phyloP scores from a whole-genome alignment of 257 asterid genomes.

The Nicotiana noctiflora region DNA sequence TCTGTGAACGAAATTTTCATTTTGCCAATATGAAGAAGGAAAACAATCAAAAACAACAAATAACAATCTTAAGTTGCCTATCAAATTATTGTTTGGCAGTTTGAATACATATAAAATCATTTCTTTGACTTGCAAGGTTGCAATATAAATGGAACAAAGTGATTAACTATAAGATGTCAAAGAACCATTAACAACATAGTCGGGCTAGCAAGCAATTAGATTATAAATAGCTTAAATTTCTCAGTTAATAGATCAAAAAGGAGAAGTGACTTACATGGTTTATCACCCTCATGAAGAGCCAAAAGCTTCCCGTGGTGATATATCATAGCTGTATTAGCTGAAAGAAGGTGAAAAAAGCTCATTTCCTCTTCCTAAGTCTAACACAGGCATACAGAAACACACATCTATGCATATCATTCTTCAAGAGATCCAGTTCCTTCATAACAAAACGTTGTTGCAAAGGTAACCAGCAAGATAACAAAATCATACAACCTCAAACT shows the following conservation, averaged over 20 bases:
- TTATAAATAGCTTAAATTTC: neutral
- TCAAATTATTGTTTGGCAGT: neutral
- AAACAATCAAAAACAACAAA: neutral
- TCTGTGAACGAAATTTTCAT: constrained; percentile 30
- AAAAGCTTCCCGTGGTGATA: constrained; percentile 93
- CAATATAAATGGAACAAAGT: neutral
- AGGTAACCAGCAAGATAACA: neutral
- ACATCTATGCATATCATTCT: neutral
- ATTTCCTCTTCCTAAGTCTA: constrained; percentile 11
- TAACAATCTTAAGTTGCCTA: neutral
- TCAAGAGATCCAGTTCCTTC: neutral
- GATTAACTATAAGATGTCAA: neutral
- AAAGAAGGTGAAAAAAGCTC: constrained; percentile 21
- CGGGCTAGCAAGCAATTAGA: neutral
- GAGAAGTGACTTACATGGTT: constrained; percentile 70
- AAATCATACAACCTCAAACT: neutral
- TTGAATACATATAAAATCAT: neutral
- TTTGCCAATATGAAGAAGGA: neutral
- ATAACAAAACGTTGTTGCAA: neutral
- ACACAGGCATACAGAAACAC: neutral
- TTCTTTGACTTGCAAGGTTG: neutral
- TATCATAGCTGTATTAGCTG: constrained; percentile 86
- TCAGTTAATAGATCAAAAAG: neutral
- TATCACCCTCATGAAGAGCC: constrained; percentile 88
- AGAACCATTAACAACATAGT: neutral